Evolutionary conservation across 306 rosid genomes (phyloP).

Genomic region (Glycine tomentella): DNA sequence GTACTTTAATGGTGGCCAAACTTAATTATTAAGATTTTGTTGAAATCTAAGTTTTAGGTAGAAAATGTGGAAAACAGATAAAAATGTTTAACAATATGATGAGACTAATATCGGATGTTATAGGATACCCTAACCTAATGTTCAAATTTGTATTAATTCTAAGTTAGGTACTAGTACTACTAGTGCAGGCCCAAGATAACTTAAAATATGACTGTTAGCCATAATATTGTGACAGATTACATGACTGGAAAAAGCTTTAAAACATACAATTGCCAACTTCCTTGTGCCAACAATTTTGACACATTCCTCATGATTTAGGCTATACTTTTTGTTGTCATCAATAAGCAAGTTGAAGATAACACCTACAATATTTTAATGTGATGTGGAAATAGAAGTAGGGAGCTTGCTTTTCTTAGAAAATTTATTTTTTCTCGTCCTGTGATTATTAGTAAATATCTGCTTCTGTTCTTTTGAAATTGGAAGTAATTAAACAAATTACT

Average conservation of each 20-base stretch:
- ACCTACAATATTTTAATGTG: not conserved
- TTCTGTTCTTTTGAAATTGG: not conserved
- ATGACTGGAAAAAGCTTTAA: not conserved
- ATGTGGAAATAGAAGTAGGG: not conserved
- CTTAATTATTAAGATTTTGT: not conserved
- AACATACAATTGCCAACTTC: not conserved
- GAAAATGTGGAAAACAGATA: not conserved
- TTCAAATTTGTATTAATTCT: not conserved
- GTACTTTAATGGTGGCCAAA: not conserved
- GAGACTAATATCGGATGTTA: not conserved
- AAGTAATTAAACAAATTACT: slow-evolving; percentile 7
- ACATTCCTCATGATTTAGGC: not conserved
- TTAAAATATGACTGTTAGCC: not conserved
- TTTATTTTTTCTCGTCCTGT: not conserved
- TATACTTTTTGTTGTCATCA: slow-evolving; percentile 8
- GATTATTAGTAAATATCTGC: slow-evolving; percentile 28
- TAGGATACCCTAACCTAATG: not conserved
- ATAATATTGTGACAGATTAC: not conserved
- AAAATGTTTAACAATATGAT: not conserved
- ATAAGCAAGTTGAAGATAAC: slow-evolving; percentile 19
- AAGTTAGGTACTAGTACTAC: not conserved
- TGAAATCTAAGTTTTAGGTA: not conserved
- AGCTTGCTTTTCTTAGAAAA: not conserved
- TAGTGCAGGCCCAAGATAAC: not conserved
- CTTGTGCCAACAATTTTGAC: slow-evolving; percentile 3